Evolutionary conservation across 108 stramenopile species (phyloP), one percentile per base, ranked within the genome.

Genomic region (Skeletonema menzelii): DNA sequence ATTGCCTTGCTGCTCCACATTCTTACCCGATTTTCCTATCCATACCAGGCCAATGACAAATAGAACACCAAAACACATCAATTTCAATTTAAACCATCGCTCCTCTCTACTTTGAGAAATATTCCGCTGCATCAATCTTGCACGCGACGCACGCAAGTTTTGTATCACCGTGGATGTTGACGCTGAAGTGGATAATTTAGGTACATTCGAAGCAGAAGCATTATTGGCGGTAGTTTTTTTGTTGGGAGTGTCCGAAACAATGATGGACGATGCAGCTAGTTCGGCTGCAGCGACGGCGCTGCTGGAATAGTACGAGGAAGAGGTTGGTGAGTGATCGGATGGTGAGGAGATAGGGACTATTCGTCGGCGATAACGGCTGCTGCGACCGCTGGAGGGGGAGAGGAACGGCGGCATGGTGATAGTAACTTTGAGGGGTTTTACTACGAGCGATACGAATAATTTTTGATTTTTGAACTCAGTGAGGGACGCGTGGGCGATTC

Each of bases 211-310:
- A 35, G 0, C 8, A 53, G n/a, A 4, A 20, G 19, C 20, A 53
- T 53, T 53, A 53, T 53, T 53, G 49, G 46, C 46, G 13, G 15
- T n/a, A 42, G 0, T 15, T 42, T 42, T 42, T 12, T n/a, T n/a
- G n/a, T n/a, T n/a, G n/a, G 35, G 0, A 22, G 15, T 53, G 49
- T 22, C 49, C 0, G 22, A 53, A 8, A 53, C 22, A 17, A 53
- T 65, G 22, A 53, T 65, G 22, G 42, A 65, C 7, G 65, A 65
- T 49, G 65, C 65, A 1, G 65, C 65, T 30, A 44, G 42, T 30
- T 65, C 65, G 12, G 65, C 65, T 15, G 65, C 65, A 28, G 46
- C 65, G 1, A 34, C 32, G 59, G 59, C 49, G 11, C 49, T 53
- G 49, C 8, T 53, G 15, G 40, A 42, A 5, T 42, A 42, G 40